These are phyloP conservation scores for Picochlorum sp. DNA, from an alignment of 139 green algal species.

Conservation along the genomic window DNA sequence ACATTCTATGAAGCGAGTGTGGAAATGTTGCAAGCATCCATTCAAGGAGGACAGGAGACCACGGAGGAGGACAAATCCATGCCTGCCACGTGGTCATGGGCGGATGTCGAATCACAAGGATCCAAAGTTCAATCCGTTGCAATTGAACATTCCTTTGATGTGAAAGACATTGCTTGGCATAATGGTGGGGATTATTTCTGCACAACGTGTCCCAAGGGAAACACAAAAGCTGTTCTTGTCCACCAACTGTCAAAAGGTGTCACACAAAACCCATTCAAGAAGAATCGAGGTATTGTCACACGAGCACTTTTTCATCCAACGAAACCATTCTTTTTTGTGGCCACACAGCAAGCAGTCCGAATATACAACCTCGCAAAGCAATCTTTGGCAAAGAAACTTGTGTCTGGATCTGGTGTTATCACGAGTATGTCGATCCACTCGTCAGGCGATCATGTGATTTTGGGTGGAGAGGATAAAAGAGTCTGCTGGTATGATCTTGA, in stretches of 20 bases:
- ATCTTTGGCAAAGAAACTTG: slow-evolving; percentile 83
- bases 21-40: slow-evolving; percentile 6
- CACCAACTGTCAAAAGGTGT: slow-evolving; percentile 80
- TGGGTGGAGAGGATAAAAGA: slow-evolving; percentile 76
- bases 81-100: slow-evolving; percentile 9
- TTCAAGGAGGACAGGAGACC: not conserved
- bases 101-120: not conserved
- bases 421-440: slow-evolving; percentile 81
- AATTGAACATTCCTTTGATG: slow-evolving; percentile 26
- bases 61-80: not conserved
- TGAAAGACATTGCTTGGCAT: slow-evolving; percentile 78
- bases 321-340: slow-evolving; percentile 94
- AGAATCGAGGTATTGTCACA: slow-evolving; percentile 76
- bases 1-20: slow-evolving; percentile 15
- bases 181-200: slow-evolving; percentile 87
- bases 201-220: slow-evolving; percentile 62
- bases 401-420: slow-evolving; percentile 69
- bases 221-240: slow-evolving; percentile 81
- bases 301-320: slow-evolving; percentile 81
- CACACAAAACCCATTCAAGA: slow-evolving; percentile 90
- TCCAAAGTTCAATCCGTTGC: slow-evolving; percentile 11
- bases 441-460: slow-evolving; percentile 82
- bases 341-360: slow-evolving; percentile 76
- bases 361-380: slow-evolving; percentile 93
- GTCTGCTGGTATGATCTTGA: slow-evolving; percentile 95